These are phyloP conservation scores for Nemania sp. DNA, from an alignment of 2,329 filamentous ascomycete genomes.

Conservation along the genomic window DNA sequence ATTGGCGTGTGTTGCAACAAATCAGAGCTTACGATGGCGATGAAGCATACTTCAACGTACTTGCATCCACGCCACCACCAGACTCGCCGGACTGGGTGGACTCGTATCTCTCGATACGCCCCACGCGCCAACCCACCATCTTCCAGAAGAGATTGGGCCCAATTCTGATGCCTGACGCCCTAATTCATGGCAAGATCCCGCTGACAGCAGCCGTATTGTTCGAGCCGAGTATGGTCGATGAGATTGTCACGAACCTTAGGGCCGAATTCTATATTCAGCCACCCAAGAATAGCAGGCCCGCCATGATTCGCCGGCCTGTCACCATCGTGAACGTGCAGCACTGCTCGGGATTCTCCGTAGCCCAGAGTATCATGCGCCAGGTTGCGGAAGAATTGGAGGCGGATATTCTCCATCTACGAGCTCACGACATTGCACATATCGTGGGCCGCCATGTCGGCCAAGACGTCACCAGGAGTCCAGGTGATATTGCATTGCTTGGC, in stretches of 20 bases:
- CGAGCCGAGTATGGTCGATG: constrained; percentile 30
- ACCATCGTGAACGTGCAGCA: constrained; percentile 38
- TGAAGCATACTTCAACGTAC: not conserved
- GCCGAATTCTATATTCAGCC: constrained; percentile 34
- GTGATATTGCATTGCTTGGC: constrained; percentile 58
- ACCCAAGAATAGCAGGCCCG: constrained; percentile 32
- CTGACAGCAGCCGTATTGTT: constrained; percentile 24
- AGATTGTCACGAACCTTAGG: constrained; percentile 33
- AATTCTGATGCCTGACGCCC: constrained; percentile 14
- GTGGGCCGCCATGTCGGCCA: constrained; percentile 73
- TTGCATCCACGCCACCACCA: constrained; percentile 3
- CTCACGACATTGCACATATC: constrained; percentile 71
- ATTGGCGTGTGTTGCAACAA: constrained; percentile 10
- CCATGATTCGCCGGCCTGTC: constrained; percentile 37
- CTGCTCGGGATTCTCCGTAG: constrained; percentile 32
- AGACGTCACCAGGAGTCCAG: constrained; percentile 50
- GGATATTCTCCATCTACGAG: constrained; percentile 70
- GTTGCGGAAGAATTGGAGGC: constrained; percentile 65
- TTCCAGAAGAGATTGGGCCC: not conserved
- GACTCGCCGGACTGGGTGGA: not conserved
- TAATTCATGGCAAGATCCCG: constrained; percentile 12
- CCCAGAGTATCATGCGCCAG: constrained; percentile 52
- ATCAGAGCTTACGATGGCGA: constrained; percentile 1
- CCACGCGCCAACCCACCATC: not conserved
- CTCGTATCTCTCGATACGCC: not conserved